phyloP scores from a whole-genome alignment of 179 eudicot species.

The Drosera spatulata region DNA sequence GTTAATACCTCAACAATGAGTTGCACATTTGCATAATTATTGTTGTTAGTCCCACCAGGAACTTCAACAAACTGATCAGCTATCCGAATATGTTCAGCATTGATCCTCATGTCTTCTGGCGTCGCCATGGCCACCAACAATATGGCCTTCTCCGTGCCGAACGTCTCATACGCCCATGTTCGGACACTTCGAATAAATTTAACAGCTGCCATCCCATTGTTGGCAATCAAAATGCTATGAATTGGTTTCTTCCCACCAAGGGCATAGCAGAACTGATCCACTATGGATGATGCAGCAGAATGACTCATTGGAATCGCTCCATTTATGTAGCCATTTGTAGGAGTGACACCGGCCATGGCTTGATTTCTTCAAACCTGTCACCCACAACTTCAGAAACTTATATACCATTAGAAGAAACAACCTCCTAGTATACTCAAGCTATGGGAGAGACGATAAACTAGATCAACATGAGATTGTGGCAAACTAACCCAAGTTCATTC shows the following conservation, averaged over 20 bases:
- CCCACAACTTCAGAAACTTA: not conserved
- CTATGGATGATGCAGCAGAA: slow-evolving; percentile 33
- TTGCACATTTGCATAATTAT: slow-evolving; percentile 98
- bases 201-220: slow-evolving; percentile 99
- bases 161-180: slow-evolving; percentile 95
- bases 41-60: slow-evolving; percentile 99
- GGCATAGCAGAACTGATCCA: slow-evolving; percentile 75
- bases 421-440: too few relatives aligned
- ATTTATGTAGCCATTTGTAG: slow-evolving; percentile 32
- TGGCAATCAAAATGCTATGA: slow-evolving; percentile 90
- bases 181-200: slow-evolving; percentile 92
- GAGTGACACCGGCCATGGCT: slow-evolving; percentile 21
- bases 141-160: slow-evolving; percentile 96
- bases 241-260: slow-evolving; percentile 85
- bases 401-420: not conserved
- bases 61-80: slow-evolving; percentile 99
- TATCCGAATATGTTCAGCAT: slow-evolving; percentile 96
- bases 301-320: slow-evolving; percentile 45
- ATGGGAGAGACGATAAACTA: too few relatives aligned
- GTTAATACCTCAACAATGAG: slow-evolving; percentile 84
- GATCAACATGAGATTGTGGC: too few relatives aligned
- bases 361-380: not conserved
- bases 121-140: slow-evolving; percentile 99
- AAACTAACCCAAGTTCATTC: too few relatives aligned
- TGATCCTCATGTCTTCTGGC: slow-evolving; percentile 98